A percentile compares a stretch with the other conserved stretches of the same genome.
Evolutionary conservation across 768 basidiomycete species (phyloP).

Genomic region (Suillus clintonianus): DNA sequence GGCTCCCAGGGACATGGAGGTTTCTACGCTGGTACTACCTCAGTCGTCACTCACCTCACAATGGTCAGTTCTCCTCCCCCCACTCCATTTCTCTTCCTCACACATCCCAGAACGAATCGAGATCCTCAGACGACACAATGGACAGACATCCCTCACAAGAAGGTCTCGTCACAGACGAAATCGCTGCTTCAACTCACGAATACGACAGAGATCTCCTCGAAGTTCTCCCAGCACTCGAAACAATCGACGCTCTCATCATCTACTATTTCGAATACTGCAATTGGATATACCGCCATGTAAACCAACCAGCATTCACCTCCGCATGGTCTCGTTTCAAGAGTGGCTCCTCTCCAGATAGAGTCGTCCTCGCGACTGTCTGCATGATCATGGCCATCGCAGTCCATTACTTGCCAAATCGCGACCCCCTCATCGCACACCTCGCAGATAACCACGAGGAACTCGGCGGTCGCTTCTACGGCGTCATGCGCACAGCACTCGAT

Average conservation of each 20-base stretch:
- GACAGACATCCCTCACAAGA: constrained; percentile 58
- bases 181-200: constrained; percentile 44
- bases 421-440: constrained; percentile 58
- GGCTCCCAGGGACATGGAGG: constrained; percentile 67
- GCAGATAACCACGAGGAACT: constrained; percentile 59
- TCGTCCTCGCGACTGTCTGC: constrained; percentile 72
- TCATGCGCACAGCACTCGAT: constrained; percentile 64
- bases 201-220: constrained; percentile 76
- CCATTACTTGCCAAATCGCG: constrained; percentile 68
- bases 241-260: constrained; percentile 70
- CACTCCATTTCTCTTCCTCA: constrained; percentile 15
- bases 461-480: constrained; percentile 66
- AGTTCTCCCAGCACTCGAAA: constrained; percentile 61
- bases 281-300: constrained; percentile 83
- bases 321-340: constrained; percentile 78
- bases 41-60: constrained; percentile 68
- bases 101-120: constrained; percentile 38
- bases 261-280: constrained; percentile 88
- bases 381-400: constrained; percentile 74
- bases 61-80: constrained; percentile 40
- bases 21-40: constrained; percentile 79
- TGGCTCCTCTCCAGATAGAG: constrained; percentile 63
- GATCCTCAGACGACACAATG: constrained; percentile 50
- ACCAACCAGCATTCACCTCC: constrained; percentile 57
- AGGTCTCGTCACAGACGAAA: constrained; percentile 36